Evolutionary conservation across 2,329 filamentous ascomycete genomes (phyloP), one percentile per base, ranked within the genome.

Genomic region (Ophiostoma sp.): DNA sequence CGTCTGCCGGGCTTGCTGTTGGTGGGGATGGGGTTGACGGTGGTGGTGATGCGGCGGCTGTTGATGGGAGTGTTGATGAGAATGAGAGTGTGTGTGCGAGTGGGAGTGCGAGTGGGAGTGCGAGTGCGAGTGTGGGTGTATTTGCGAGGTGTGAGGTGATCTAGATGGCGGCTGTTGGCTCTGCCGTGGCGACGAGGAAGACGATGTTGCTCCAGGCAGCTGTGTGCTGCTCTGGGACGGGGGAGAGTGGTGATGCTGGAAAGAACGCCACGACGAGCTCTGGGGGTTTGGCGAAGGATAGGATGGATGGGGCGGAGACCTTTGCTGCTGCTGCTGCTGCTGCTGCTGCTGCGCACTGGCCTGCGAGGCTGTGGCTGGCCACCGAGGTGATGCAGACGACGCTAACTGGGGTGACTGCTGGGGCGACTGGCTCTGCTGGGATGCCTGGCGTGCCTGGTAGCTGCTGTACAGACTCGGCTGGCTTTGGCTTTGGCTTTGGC

Each of bases 281-380:
- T n/a, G 62, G 2, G 41, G 17, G 8, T 20, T 39, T 20, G 62
- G 62, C 17, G 62, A 65, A 39, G 62, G 20, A 8, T 65, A 65
- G 1, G 62, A 17, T 11, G 60, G 31, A 33, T 20, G 10, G 6
- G 60, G 31, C 15, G 60, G 60, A 20, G 31, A 27, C 27, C n/a
- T 23, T 20, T 69, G 31, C 48, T 67, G 68, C 4, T 23, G 39
- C 35, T 66, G 68, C 36, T 70, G 69, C 13, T 65, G 44, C 17
- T 67, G 54, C 39, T 69, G 68, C 4, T 57, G 27, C n/a, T 31
- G 27, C 27, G 52, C 57, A 27, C 13, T 33, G 8, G 27, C 5
- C 54, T 60, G 54, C 2, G 54, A 13, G 15, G 54, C 54, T 33
- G 57, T 2, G 15, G 54, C 54, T 33, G 57, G 15, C 57, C 57